phyloP scores from a whole-genome alignment of 2,329 filamentous ascomycete species.

The Neopestalotiopsis sp. region DNA sequence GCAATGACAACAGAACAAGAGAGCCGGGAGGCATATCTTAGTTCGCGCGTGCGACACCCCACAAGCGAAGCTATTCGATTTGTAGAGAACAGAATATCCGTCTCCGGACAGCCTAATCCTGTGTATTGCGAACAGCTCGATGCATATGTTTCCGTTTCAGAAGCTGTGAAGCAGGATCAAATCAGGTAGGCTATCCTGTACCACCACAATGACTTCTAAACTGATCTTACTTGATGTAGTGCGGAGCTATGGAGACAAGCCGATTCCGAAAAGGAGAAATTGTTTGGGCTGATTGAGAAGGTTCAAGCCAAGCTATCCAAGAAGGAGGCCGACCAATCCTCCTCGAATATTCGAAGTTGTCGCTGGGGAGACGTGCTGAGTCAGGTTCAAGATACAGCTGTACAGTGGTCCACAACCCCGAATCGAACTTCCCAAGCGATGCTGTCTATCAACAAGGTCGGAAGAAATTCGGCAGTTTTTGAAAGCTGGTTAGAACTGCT shows the following conservation, averaged over 20 bases:
- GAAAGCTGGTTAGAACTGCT: not conserved
- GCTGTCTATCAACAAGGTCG: not conserved
- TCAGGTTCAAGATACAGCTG: not conserved
- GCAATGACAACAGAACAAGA: too few relatives aligned
- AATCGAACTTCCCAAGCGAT: not conserved
- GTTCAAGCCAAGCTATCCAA: not conserved
- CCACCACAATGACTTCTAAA: not conserved
- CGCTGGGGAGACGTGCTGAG: not conserved
- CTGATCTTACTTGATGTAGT: not conserved
- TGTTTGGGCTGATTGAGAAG: not conserved
- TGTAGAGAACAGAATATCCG: not conserved
- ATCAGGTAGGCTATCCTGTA: not conserved
- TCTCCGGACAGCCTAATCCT: not conserved
- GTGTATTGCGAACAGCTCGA: not conserved
- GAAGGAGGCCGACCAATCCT: not conserved
- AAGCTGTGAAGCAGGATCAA: not conserved
- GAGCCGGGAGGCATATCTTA: too few relatives aligned
- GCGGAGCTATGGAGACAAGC: conserved; percentile 3
- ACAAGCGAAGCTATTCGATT: conserved; percentile 2
- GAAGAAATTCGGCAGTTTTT: not conserved
- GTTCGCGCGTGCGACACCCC: too few relatives aligned
- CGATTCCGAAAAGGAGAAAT: not conserved
- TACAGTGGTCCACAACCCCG: not conserved
- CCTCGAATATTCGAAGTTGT: not conserved
- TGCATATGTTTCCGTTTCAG: not conserved